Percentiles rank a stretch among this genome's conserved stretches.
These are phyloP conservation scores for Geosmithia putterillii DNA, from an alignment of 2,329 filamentous ascomycete genomes.

Conservation along the genomic window DNA sequence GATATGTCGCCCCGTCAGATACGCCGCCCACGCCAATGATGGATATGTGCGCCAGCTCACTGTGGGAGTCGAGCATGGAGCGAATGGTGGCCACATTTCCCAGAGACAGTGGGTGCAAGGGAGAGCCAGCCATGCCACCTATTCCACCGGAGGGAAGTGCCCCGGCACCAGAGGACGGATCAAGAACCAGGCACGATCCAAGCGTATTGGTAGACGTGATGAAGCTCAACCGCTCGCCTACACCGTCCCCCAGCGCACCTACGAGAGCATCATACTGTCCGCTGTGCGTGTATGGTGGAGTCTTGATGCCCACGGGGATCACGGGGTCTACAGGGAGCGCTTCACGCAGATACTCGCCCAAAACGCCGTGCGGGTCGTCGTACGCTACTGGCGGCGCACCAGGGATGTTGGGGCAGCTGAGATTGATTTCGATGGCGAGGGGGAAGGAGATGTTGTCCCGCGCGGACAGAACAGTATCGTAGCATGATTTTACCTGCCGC, in stretches of 20 bases:
- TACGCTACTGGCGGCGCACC: slow-evolving; percentile 61
- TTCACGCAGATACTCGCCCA: slow-evolving; percentile 40
- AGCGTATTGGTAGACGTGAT: slow-evolving; percentile 65
- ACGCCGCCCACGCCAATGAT: slow-evolving; percentile 68
- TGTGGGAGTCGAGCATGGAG: slow-evolving; percentile 38
- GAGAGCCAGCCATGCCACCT: slow-evolving; percentile 60
- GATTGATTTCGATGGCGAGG: slow-evolving; percentile 63
- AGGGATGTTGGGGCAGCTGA: slow-evolving; percentile 67
- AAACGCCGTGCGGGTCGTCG: slow-evolving; percentile 27
- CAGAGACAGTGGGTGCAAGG: slow-evolving; percentile 60
- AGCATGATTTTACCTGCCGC: slow-evolving; percentile 43
- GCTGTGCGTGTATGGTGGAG: slow-evolving; percentile 62
- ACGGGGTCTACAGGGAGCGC: slow-evolving; percentile 24
- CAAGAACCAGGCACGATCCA: slow-evolving; percentile 52
- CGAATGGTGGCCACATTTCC: slow-evolving; percentile 65
- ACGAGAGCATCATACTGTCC: slow-evolving; percentile 50
- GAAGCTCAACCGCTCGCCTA: slow-evolving; percentile 38
- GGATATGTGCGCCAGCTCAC: slow-evolving; percentile 36
- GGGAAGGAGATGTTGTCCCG: slow-evolving; percentile 27
- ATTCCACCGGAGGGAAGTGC: slow-evolving; percentile 36
- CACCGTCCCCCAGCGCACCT: slow-evolving; percentile 28
- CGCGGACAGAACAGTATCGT: slow-evolving; percentile 28
- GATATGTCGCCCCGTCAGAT: slow-evolving; percentile 46
- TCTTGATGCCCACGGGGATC: slow-evolving; percentile 52
- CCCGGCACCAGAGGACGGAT: slow-evolving; percentile 18